Conservation (phyloP, 768 basidiomycete genomes). For the Boletus sp. region DNA sequence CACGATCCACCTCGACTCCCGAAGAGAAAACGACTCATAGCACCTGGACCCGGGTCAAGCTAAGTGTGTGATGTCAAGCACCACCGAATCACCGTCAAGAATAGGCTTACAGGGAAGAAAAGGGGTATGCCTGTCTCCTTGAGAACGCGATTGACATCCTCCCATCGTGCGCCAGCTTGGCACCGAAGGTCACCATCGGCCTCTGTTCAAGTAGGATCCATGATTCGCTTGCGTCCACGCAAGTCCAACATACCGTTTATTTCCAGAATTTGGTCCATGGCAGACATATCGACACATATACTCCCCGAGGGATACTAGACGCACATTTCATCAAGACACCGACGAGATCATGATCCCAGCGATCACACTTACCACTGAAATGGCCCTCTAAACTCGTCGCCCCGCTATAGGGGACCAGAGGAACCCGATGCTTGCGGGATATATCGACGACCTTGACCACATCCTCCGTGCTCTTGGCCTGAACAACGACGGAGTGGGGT, state of each 20-base stretch:
- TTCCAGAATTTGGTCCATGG: constrained; percentile 64
- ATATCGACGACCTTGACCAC: constrained; percentile 79
- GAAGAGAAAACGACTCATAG: constrained; percentile 40
- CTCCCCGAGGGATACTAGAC: constrained; percentile 46
- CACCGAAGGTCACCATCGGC: constrained; percentile 72
- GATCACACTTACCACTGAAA: constrained; percentile 56
- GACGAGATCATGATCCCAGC: not conserved
- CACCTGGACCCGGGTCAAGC: constrained; percentile 73
- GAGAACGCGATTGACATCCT: constrained; percentile 70
- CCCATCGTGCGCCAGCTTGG: constrained; percentile 77
- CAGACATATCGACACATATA: constrained; percentile 65
- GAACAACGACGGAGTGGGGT: constrained; percentile 57
- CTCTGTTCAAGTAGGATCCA: constrained; percentile 38
- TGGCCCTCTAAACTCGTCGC: constrained; percentile 90
- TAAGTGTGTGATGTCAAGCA: constrained; percentile 23
- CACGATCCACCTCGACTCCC: constrained; percentile 1
- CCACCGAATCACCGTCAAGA: not conserved
- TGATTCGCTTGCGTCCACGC: not conserved
- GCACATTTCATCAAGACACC: constrained; percentile 1
- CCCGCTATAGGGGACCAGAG: constrained; percentile 61
- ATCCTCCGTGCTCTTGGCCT: constrained; percentile 69
- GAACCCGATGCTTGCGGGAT: constrained; percentile 50
- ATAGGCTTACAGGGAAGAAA: constrained; percentile 74
- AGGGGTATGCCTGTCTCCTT: constrained; percentile 69
- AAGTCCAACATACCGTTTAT: constrained; percentile 43